Evolutionary conservation across 805 yeast genomes (phyloP).

Genomic region (Saturnispora zaruensis): DNA sequence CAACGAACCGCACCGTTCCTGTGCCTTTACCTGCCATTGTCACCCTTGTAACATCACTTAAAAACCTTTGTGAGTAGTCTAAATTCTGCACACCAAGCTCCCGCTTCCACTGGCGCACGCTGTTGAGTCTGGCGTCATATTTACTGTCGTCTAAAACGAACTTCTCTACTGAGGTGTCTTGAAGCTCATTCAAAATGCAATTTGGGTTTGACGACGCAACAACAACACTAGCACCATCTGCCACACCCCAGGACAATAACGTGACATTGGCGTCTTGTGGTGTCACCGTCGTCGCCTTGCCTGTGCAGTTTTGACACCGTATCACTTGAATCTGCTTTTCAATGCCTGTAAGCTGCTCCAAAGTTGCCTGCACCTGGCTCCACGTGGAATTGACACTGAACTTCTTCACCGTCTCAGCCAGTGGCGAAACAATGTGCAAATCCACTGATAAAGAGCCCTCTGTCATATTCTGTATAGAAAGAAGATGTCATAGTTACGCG

Average conservation of each 20-base stretch:
- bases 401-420: conserved; percentile 38
- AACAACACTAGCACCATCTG: background rate
- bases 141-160: conserved; percentile 48
- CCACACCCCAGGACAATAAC: background rate
- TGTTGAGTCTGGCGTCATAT: conserved; percentile 49
- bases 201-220: background rate
- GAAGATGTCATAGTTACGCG: background rate
- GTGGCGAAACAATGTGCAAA: background rate
- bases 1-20: conserved; percentile 67
- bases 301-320: background rate
- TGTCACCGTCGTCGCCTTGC: background rate
- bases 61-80: conserved; percentile 29
- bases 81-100: conserved; percentile 63
- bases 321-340: conserved; percentile 43
- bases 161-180: background rate
- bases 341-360: conserved; percentile 71
- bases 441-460: background rate
- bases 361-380: conserved; percentile 39
- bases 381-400: conserved; percentile 57
- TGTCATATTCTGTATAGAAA: background rate
- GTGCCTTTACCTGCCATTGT: conserved; percentile 55
- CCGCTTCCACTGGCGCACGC: conserved; percentile 74
- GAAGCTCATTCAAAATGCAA: conserved; percentile 1
- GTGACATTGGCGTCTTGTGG: background rate
- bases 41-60: conserved; percentile 33